Evolutionary conservation across 177 flowering plant species (phyloP), one percentile per base, ranked within the genome.

Genomic region (Vitis hybrid): DNA sequence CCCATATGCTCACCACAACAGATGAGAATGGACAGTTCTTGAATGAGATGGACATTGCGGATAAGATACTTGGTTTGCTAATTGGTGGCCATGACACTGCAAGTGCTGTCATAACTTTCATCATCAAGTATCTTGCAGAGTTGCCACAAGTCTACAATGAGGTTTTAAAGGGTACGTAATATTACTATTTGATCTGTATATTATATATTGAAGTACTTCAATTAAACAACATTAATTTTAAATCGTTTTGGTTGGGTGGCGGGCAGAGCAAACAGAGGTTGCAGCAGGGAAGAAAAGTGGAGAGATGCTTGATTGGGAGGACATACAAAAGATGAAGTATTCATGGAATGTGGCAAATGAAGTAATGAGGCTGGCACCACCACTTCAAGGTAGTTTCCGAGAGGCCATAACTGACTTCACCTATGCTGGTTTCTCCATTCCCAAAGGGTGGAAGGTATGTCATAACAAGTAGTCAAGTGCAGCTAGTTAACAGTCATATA

Each of bases 21-120:
- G 79, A 80, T 11, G 83, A 74, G 19, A 46, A 71, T 7, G 85
- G 85, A 1, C 19, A 69, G 59, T 55, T 52, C 52, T 73, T 82
- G 82, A 71, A 13, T 30, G 85, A 82, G 21, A 1, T 61, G 14
- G 83, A 80, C 32, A 75, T 83, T 9, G 80, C 86, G 10, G 74
- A 76, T 49, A 83, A 76, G 76, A 81, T 83, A n/a, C 63, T 83
- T 1, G 81, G 79, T 35, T 66, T 86, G 57, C 64, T 84, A 35
- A 76, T 86, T 16, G 87, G 83, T 14, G 87, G 86, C 61, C 82
- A 82, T 65, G 89, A 84, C 70, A 82, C 85, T 2, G 80, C 87
- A 21, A 82, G 84, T 61, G 78, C 83, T 35, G 75, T 76, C 52
- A 76, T 81, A 16, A 83, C 83, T 58, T 85, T 80, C 76, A 52